These are phyloP conservation scores for Magnusiomyces paraingens DNA, from an alignment of 1,139 yeast species.

Conservation along the genomic window DNA sequence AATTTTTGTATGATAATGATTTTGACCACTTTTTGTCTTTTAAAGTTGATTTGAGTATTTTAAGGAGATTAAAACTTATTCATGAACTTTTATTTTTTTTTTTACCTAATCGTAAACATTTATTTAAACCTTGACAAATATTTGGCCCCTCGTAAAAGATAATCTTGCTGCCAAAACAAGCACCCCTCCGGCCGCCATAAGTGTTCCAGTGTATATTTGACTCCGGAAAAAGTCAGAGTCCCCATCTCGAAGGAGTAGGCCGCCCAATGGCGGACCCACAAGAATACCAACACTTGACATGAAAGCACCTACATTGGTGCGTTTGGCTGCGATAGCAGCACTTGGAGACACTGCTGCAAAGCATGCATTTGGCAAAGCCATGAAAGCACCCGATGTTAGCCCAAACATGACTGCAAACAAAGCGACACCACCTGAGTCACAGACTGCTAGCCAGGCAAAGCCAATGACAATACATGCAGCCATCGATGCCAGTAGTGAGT, in stretches of 20 bases:
- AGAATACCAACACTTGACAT: slow-evolving; percentile 50
- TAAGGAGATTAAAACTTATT: background rate
- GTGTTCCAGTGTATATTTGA: slow-evolving; percentile 8
- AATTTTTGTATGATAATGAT: background rate
- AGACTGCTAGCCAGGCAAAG: slow-evolving; percentile 37
- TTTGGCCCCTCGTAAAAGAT: slow-evolving; percentile 3
- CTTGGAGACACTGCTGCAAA: slow-evolving; percentile 48
- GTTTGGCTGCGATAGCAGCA: slow-evolving; percentile 34
- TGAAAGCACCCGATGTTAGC: slow-evolving; percentile 41
- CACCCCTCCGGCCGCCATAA: slow-evolving; percentile 2
- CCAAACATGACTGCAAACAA: slow-evolving; percentile 43
- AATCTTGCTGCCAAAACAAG: slow-evolving; percentile 3
- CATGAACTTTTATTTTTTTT: slow-evolving; percentile 1
- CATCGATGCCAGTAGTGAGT: slow-evolving; percentile 35
- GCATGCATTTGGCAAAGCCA: slow-evolving; percentile 40
- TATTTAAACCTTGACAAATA: slow-evolving; percentile 4
- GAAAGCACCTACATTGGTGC: slow-evolving; percentile 53
- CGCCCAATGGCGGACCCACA: slow-evolving; percentile 48
- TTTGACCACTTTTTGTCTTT: background rate
- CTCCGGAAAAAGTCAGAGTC: slow-evolving; percentile 11
- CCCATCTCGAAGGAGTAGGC: slow-evolving; percentile 36
- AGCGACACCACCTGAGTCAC: slow-evolving; percentile 41
- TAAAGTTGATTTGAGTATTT: background rate
- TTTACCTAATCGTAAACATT: background rate
- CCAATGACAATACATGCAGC: slow-evolving; percentile 24